phyloP scores from a whole-genome alignment of 345 rosid species.

The Eucalyptus lansdowneana region DNA sequence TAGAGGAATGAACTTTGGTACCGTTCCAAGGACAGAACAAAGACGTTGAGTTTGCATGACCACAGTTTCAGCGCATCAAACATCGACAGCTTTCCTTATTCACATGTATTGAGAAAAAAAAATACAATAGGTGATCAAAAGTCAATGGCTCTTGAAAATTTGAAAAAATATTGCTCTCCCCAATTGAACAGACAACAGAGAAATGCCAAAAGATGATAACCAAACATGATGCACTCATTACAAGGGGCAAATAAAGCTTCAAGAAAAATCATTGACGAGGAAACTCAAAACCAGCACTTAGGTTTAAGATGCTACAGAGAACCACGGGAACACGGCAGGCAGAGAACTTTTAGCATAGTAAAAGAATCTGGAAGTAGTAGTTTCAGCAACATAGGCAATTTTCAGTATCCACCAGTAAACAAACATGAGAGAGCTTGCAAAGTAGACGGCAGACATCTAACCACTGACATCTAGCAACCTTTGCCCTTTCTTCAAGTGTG shows the following conservation, averaged over 20 bases:
- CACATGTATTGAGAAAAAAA: background rate
- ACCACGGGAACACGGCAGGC: background rate
- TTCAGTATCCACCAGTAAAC: background rate
- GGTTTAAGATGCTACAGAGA: background rate
- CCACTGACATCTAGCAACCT: background rate
- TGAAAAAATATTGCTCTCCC: background rate
- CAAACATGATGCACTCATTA: background rate
- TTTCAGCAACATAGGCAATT: background rate
- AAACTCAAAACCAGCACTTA: background rate
- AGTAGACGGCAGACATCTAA: background rate
- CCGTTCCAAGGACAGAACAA: background rate
- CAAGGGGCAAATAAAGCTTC: background rate
- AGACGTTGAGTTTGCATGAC: background rate
- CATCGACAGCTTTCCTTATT: background rate
- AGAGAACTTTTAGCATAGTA: background rate
- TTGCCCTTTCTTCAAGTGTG: background rate
- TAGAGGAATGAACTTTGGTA: conserved; percentile 32
- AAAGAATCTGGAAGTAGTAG: background rate
- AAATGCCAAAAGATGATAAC: background rate
- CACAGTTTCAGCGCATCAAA: background rate
- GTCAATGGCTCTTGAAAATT: background rate
- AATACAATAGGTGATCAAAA: background rate
- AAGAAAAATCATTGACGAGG: background rate
- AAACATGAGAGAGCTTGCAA: background rate
- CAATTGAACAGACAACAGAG: background rate